Percentiles rank a stretch among this genome's conserved stretches.
Evolutionary conservation across 768 basidiomycete species (phyloP).

Genomic region (Termitomyces sp.): DNA sequence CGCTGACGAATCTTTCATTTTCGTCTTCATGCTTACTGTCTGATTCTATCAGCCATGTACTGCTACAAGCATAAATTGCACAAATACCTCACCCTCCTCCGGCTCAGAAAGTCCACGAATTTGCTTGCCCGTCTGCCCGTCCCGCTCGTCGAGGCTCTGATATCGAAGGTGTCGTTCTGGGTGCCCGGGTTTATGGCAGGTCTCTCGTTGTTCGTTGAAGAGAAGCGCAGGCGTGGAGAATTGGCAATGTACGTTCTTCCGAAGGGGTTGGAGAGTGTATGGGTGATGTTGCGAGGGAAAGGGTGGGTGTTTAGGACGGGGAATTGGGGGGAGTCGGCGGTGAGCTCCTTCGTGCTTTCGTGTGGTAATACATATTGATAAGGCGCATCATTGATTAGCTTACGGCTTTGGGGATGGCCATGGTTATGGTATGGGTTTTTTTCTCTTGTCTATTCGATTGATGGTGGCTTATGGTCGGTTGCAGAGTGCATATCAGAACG

Average conservation of each 20-base stretch:
- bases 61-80: conserved; percentile 65
- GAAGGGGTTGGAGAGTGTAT: conserved; percentile 86
- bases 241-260: conserved; percentile 91
- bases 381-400: conserved; percentile 26
- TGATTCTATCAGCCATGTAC: conserved; percentile 38
- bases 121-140: conserved; percentile 35
- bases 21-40: background rate
- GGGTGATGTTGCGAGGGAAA: conserved; percentile 71
- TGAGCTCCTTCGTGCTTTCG: conserved; percentile 26
- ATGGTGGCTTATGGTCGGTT: background rate
- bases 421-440: conserved; percentile 70
- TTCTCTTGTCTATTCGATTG: background rate
- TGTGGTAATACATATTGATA: conserved; percentile 6
- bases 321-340: conserved; percentile 60
- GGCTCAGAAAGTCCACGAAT: conserved; percentile 15
- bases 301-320: conserved; percentile 71
- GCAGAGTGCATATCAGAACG: conserved; percentile 77
- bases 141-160: conserved; percentile 47
- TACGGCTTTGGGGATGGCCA: conserved; percentile 77
- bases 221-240: conserved; percentile 81
- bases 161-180: conserved; percentile 70
- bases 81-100: conserved; percentile 33
- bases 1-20: background rate
- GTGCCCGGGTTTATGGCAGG: conserved; percentile 69
- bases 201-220: conserved; percentile 80